Evolutionary conservation across 495 filamentous ascomycete genomes (phyloP), one percentile per base, ranked within the genome.

Genomic region (Hypoxylon trugodes): DNA sequence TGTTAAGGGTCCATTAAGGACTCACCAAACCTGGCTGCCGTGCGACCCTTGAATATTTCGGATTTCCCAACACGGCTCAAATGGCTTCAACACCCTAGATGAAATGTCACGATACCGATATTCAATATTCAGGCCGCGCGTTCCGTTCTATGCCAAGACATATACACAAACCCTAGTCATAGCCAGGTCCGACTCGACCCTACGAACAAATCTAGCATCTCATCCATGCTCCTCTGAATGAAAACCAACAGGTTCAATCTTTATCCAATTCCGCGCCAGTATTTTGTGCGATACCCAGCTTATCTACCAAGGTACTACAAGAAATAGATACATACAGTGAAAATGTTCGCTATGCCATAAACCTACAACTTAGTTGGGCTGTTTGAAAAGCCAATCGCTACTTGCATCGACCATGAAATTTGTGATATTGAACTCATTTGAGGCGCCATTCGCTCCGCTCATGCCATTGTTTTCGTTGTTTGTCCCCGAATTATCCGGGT

Each of bases 381-480:
- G 76, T 58, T 82, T 78, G 43, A 82, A 82, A 13, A 88, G 78
- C 86, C 86, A 89, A 66, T 89, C 86, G 62, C 82, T 78, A 59
- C 81, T 87, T 1, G 79, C 82, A 76, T 88, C 84, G 13, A 86
- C 81, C 83, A 85, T 86, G 58, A 85, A 89, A 65, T 88, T 86
- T 18, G 81, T 86, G 41, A 87, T 88, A 51, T 88, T 88, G 67
- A 86, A 87, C 67, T 86, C 82, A 41, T 76, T 77, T 6, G 71
- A 30, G 18, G 66, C 61, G n/a, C 63, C 72, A 16, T 25, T 58
- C 4, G 45, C 51, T 8, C 50, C 46, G 6, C 33, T 68, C 3
- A 30, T 50, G 28, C 26, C 33, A 3, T 41, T 22, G 19, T 28
- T 13, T 10, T 69, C 57, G 13, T 53, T 41, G 12, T 59, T 61